A percentile compares a stretch with the other conserved stretches of the same genome.
These are phyloP conservation scores for Naganishia liquefaciens DNA, from an alignment of 1,284 basidiomycete genomes.

Conservation along the genomic window DNA sequence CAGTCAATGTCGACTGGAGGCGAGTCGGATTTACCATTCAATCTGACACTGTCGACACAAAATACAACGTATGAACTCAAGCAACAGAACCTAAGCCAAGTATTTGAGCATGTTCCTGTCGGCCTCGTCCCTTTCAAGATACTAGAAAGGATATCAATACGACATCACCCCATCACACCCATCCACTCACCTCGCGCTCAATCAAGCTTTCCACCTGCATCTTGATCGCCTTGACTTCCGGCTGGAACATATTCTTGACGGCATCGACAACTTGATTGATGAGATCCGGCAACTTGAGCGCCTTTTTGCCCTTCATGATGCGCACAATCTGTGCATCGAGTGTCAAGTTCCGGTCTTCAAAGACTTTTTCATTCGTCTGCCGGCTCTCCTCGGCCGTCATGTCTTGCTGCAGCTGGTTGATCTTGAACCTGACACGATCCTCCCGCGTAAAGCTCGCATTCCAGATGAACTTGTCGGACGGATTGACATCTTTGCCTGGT, in stretches of 20 bases:
- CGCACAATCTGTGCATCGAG: constrained; percentile 92
- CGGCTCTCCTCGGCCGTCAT: constrained; percentile 85
- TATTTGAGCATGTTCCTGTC: constrained; percentile 74
- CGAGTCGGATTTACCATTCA: too few species aligned
- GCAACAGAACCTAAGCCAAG: constrained; percentile 60
- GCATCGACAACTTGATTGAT: constrained; percentile 60
- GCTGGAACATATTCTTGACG: constrained; percentile 62
- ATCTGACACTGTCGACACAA: too few species aligned
- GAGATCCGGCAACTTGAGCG: constrained; percentile 74
- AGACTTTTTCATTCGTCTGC: constrained; percentile 78
- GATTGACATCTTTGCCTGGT: constrained; percentile 73
- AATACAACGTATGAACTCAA: too few species aligned
- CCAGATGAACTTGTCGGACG: constrained; percentile 75
- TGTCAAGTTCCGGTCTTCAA: constrained; percentile 79
- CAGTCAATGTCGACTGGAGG: too few species aligned
- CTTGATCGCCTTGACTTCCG: constrained; percentile 70
- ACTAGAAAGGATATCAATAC: constrained; percentile 56
- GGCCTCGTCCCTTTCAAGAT: constrained; percentile 71
- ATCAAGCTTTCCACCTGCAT: constrained; percentile 76
- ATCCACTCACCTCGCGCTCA: constrained; percentile 61
- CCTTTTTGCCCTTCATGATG: constrained; percentile 89
- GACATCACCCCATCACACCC: background rate
- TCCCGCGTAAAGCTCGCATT: constrained; percentile 79
- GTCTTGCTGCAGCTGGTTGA: constrained; percentile 94
- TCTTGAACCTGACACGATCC: constrained; percentile 75